A percentile compares a stretch with the other conserved stretches of the same genome.
Conservation (phyloP, 331 rosid genomes). For the Quercus tomentella region DNA sequence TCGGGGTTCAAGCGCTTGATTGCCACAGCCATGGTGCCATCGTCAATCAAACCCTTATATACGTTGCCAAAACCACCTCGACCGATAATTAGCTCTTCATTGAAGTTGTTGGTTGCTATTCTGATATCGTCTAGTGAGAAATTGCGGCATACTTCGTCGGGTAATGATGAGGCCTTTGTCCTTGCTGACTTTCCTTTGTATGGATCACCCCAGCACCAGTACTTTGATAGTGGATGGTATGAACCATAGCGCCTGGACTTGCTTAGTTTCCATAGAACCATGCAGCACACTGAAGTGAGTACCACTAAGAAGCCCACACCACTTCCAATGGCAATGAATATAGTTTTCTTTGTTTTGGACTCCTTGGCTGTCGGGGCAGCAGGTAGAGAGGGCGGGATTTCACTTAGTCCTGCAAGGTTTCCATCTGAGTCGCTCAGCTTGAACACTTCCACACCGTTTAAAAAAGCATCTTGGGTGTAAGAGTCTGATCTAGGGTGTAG, state of each 20-base stretch:
- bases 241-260: not conserved
- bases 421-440: no score
- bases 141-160: not conserved
- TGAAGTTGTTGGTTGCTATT: not conserved
- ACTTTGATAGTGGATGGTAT: not conserved
- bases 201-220: not conserved
- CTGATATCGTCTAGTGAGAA: not conserved
- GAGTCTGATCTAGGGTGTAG: no score
- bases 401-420: no score
- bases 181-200: not conserved
- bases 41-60: not conserved
- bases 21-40: not conserved
- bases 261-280: not conserved
- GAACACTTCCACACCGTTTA: no score
- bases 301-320: not conserved
- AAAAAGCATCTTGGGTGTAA: fast-evolving
- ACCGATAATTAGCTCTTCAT: not conserved
- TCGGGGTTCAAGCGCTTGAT: not conserved
- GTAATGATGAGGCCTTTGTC: not conserved
- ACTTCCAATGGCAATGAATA: not conserved
- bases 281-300: not conserved
- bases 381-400: no score
- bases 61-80: not conserved
- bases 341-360: not conserved
- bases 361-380: not conserved